A percentile compares a stretch with the other conserved stretches of the same genome.
Evolutionary conservation across 164 flowering plant species (phyloP).

Genomic region (Akebia trifoliata): DNA sequence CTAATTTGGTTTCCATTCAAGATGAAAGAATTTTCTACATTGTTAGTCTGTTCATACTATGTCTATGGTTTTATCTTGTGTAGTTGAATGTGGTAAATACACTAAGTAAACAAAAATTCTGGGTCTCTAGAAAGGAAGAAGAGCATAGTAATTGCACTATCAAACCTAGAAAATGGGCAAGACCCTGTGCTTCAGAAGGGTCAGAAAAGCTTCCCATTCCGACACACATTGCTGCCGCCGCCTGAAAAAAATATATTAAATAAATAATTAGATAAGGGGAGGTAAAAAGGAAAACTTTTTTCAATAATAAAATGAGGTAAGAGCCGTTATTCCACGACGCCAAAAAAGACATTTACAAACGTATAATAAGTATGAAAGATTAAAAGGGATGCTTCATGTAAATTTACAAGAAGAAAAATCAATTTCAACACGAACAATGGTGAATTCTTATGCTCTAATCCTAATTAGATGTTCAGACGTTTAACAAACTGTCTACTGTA

Average conservation of each 20-base stretch:
- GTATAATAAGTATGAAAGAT: too few species aligned
- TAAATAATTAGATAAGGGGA: not conserved
- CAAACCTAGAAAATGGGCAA: slow-evolving; percentile 91
- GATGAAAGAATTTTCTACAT: too few species aligned
- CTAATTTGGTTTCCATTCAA: too few species aligned
- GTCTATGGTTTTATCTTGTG: not conserved
- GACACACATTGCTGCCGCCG: slow-evolving; percentile 97
- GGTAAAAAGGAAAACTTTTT: not conserved
- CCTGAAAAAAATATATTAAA: slow-evolving; percentile 38
- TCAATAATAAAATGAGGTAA: not conserved
- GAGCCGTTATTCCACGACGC: not conserved
- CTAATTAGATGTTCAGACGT: too few species aligned
- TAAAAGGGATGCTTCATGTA: too few species aligned
- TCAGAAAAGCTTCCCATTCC: slow-evolving; percentile 94
- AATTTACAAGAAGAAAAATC: too few species aligned
- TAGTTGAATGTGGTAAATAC: not conserved
- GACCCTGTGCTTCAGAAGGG: slow-evolving; percentile 92
- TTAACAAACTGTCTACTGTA: too few species aligned
- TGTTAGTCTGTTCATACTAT: too few species aligned
- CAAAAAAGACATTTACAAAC: too few species aligned
- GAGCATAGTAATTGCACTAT: not conserved
- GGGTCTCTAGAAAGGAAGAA: not conserved
- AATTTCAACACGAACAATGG: too few species aligned
- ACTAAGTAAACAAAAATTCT: not conserved
- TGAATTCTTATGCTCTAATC: too few species aligned